Evolutionary conservation across 2,329 filamentous ascomycete genomes (phyloP).

Genomic region (Dothiorella sarmentorum): DNA sequence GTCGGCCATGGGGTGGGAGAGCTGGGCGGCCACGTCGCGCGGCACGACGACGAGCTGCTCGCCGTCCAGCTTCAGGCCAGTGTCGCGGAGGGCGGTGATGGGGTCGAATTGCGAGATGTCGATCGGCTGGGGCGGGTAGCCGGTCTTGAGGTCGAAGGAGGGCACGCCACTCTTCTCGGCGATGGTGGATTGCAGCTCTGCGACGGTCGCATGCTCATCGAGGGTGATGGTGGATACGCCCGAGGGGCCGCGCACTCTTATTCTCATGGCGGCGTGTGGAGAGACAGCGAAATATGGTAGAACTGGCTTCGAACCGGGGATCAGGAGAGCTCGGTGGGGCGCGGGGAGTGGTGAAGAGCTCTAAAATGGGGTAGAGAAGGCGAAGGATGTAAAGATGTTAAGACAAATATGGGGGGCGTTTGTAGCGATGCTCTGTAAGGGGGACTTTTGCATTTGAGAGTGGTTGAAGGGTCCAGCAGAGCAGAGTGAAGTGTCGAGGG

Average conservation of each 20-base stretch:
- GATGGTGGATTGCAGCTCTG: conserved; percentile 59
- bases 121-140: conserved; percentile 74
- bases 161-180: conserved; percentile 61
- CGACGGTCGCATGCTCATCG: conserved; percentile 63
- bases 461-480: background rate
- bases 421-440: no score
- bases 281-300: background rate
- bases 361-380: background rate
- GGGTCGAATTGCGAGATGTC: conserved; percentile 54
- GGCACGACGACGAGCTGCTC: conserved; percentile 65
- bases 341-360: background rate
- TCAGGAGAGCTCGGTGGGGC: background rate
- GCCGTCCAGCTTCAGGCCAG: conserved; percentile 62
- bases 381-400: background rate
- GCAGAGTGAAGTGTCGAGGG: background rate
- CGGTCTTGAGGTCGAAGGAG: conserved; percentile 75
- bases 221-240: conserved; percentile 70
- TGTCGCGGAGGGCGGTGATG: conserved; percentile 50
- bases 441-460: background rate
- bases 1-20: conserved; percentile 25
- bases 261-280: conserved; percentile 56
- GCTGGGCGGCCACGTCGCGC: conserved; percentile 34
- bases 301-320: background rate
- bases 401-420: background rate
- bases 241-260: conserved; percentile 71